Evolutionary conservation across 306 rosid genomes (phyloP).

Genomic region (Senna tora): DNA sequence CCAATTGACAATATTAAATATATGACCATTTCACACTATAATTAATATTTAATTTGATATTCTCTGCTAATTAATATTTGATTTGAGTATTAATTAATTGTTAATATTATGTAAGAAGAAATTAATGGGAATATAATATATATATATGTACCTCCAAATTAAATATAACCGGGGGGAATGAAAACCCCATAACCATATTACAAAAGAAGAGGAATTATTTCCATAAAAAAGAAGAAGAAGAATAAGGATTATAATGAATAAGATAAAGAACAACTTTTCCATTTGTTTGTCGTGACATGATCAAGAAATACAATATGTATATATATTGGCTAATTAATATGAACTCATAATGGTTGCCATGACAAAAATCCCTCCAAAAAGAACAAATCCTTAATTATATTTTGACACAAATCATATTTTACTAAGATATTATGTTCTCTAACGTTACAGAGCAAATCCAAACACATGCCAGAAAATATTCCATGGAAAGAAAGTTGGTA

Average conservation of each 20-base stretch:
- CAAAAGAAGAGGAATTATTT: not conserved
- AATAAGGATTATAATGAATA: not conserved
- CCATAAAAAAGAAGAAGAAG: too few relatives aligned
- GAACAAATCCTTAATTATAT: conserved; percentile 34
- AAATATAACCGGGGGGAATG: not conserved
- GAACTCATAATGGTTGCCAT: conserved; percentile 38
- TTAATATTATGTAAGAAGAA: not conserved
- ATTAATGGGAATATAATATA: not conserved
- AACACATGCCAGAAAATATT: conserved; percentile 84
- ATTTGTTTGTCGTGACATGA: conserved; percentile 16
- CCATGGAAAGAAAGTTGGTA: conserved; percentile 41
- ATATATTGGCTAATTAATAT: conserved; percentile 15
- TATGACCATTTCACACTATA: not conserved
- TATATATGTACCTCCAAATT: not conserved
- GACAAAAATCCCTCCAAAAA: conserved; percentile 48
- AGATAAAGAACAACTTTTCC: conserved; percentile 5
- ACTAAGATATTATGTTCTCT: conserved; percentile 55
- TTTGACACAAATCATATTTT: conserved; percentile 50
- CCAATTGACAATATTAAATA: not conserved
- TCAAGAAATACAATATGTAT: not conserved
- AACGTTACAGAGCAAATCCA: conserved; percentile 53
- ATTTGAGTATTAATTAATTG: not conserved
- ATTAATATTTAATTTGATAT: not conserved
- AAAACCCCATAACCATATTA: not conserved
- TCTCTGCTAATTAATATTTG: too few relatives aligned